Percentiles rank a stretch among this genome's conserved stretches.
These are phyloP conservation scores for Haplographium delicatum DNA, from an alignment of 495 filamentous ascomycete genomes.

Conservation along the genomic window DNA sequence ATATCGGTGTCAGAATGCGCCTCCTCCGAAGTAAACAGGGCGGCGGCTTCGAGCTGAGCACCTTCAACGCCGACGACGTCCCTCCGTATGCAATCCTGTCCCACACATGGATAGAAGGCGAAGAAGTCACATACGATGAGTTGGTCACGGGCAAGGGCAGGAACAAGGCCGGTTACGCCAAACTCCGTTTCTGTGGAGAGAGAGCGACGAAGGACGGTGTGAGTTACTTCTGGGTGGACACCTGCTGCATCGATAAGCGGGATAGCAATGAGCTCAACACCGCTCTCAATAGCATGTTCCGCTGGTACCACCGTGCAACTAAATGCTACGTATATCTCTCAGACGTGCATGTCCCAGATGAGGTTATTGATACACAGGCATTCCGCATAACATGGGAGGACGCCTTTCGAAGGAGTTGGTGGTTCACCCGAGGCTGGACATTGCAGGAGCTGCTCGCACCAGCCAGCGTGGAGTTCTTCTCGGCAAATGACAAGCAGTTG, in stretches of 20 bases:
- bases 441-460: too few species aligned
- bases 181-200: slow-evolving; percentile 9
- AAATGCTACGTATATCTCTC: slow-evolving; percentile 15
- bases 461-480: slow-evolving; percentile 26
- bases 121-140: slow-evolving; percentile 27
- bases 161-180: slow-evolving; percentile 21
- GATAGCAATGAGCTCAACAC: neutral
- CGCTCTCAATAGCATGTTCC: slow-evolving; percentile 22
- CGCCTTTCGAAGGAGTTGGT: slow-evolving; percentile 2
- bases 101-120: slow-evolving; percentile 20
- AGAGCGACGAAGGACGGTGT: slow-evolving; percentile 6
- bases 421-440: too few species aligned
- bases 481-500: too few species aligned
- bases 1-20: slow-evolving; percentile 2
- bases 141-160: slow-evolving; percentile 22
- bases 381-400: slow-evolving; percentile 9
- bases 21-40: neutral
- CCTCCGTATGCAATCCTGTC: slow-evolving; percentile 10
- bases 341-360: slow-evolving; percentile 14
- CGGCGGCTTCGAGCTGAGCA: slow-evolving; percentile 6
- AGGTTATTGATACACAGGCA: slow-evolving; percentile 3
- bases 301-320: slow-evolving; percentile 15
- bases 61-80: slow-evolving; percentile 4
- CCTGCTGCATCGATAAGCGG: neutral
- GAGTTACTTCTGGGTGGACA: neutral